These are phyloP conservation scores for Xylariaceae sp. DNA, from an alignment of 2,329 filamentous ascomycete species.

Conservation along the genomic window DNA sequence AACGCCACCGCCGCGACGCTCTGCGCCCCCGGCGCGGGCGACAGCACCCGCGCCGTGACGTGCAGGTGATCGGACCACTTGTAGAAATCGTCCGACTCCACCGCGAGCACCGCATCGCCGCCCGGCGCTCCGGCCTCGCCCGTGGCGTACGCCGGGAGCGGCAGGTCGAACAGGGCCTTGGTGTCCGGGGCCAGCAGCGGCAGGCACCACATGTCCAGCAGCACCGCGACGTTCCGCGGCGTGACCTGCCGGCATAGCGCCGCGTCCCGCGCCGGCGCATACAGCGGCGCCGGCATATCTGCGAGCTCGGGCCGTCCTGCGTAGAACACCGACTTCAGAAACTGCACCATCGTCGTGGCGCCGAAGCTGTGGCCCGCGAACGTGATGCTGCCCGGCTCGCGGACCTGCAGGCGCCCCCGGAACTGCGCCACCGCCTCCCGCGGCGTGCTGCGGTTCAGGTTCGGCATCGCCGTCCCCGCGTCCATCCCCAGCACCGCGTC, in stretches of 20 bases:
- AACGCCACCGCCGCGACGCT: constrained; percentile 38
- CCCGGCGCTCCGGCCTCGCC: constrained; percentile 37
- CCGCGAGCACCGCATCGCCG: constrained; percentile 59
- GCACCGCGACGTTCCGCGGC: constrained; percentile 57
- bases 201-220: constrained; percentile 80
- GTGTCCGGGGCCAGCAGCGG: constrained; percentile 63
- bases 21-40: constrained; percentile 45
- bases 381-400: constrained; percentile 66
- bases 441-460: constrained; percentile 47
- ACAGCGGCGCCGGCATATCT: constrained; percentile 54
- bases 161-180: constrained; percentile 63
- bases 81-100: constrained; percentile 74
- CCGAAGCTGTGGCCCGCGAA: constrained; percentile 83
- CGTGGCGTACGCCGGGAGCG: constrained; percentile 63
- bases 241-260: constrained; percentile 63
- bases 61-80: constrained; percentile 73
- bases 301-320: constrained; percentile 42
- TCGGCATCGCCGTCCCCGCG: neutral
- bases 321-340: constrained; percentile 77
- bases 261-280: constrained; percentile 51
- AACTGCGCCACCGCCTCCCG: constrained; percentile 59
- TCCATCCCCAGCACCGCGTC: constrained; percentile 67
- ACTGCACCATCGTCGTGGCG: constrained; percentile 67
- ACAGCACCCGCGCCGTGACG: constrained; percentile 62
- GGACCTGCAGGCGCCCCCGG: constrained; percentile 58